Percentiles rank a stretch among this genome's conserved stretches.
Conservation (phyloP, 148 eudicot genomes). For the Arctostaphylos glauca region DNA sequence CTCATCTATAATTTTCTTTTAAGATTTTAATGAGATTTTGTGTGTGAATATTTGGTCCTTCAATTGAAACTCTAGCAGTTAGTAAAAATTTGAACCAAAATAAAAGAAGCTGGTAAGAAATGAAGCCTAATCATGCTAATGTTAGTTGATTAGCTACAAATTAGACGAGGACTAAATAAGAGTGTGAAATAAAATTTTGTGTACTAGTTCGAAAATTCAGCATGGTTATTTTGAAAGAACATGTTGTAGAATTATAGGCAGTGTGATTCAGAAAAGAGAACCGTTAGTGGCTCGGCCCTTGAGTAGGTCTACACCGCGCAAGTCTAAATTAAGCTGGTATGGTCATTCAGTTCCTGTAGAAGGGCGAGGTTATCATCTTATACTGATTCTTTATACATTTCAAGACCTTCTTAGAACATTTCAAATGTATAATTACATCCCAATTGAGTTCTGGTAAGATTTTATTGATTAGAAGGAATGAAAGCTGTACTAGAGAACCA, state of each 20-base stretch:
- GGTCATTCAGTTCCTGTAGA: neutral
- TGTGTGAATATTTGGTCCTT: neutral
- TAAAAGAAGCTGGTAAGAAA: neutral
- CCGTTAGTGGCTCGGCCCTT: too few species aligned
- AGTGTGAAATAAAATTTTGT: neutral
- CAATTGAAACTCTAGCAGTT: neutral
- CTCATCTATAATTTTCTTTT: neutral
- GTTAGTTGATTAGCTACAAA: neutral
- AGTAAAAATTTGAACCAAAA: neutral
- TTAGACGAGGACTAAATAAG: neutral
- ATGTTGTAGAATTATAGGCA: too few species aligned
- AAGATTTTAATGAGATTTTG: neutral
- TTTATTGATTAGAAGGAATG: neutral
- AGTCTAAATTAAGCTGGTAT: neutral
- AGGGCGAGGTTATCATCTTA: neutral
- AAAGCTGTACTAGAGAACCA: neutral
- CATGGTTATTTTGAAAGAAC: neutral
- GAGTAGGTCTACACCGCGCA: too few species aligned
- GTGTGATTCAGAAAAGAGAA: too few species aligned
- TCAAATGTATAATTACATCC: neutral
- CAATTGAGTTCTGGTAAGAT: neutral
- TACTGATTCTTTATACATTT: neutral
- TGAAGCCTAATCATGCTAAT: neutral
- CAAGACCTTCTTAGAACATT: neutral
- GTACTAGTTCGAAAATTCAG: neutral